phyloP scores from a whole-genome alignment of 257 asterid genomes.

The Solanum sitiens region DNA sequence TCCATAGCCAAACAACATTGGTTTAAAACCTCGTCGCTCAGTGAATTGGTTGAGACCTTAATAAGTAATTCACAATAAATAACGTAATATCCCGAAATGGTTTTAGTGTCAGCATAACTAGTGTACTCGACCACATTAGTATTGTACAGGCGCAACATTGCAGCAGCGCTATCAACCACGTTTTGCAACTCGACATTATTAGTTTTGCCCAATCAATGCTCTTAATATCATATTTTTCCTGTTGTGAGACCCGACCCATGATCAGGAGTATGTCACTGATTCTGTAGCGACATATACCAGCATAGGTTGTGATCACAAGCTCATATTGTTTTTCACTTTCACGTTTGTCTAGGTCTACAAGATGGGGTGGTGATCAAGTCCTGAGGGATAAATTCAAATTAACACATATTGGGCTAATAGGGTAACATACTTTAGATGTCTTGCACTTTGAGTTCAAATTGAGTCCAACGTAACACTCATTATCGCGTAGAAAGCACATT shows the following conservation, averaged over 20 bases:
- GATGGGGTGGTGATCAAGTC: conserved; percentile 25
- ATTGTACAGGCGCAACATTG: too few species aligned
- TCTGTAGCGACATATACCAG: conserved; percentile 34
- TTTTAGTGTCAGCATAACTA: conserved; percentile 43
- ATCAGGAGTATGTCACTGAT: conserved; percentile 20
- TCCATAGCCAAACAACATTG: conserved; percentile 48
- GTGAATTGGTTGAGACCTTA: background rate
- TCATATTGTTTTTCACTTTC: conserved; percentile 62
- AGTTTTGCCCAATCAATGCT: too few species aligned
- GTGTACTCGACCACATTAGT: conserved; percentile 20
- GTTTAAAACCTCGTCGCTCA: too few species aligned
- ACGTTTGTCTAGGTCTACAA: conserved; percentile 55
- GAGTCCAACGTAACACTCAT: conserved; percentile 67
- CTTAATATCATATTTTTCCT: too few species aligned
- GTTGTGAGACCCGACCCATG: conserved; percentile 31
- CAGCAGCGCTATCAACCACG: too few species aligned
- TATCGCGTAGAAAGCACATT: background rate
- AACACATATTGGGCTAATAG: conserved; percentile 86
- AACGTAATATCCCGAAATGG: conserved; percentile 35
- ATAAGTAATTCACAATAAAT: too few species aligned
- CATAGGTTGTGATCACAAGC: conserved; percentile 11
- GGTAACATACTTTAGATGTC: conserved; percentile 52
- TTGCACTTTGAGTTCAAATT: conserved; percentile 50
- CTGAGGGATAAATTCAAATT: conserved; percentile 63
- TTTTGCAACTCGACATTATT: too few species aligned